Conservation (phyloP, 352 stramenopile genomes). For the Pythium sukuiense region DNA sequence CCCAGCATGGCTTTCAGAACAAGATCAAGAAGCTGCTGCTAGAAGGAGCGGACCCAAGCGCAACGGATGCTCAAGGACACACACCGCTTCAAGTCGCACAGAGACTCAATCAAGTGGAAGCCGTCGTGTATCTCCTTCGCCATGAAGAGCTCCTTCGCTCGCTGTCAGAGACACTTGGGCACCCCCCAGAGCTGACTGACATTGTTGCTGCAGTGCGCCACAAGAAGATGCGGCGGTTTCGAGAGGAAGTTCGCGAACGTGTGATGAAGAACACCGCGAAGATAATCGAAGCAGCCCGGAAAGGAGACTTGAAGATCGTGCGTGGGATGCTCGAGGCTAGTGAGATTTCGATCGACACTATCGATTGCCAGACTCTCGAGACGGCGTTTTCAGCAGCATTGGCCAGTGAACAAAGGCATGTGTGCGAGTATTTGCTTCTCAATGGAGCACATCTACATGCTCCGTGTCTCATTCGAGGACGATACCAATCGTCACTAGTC, state of each 20-base stretch:
- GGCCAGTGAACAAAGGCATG: background rate
- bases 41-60: background rate
- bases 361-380: background rate
- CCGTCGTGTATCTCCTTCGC: background rate
- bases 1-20: background rate
- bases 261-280: background rate
- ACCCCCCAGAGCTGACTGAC: background rate
- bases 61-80: background rate
- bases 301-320: background rate
- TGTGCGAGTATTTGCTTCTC: background rate
- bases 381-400: background rate
- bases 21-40: background rate
- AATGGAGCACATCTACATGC: background rate
- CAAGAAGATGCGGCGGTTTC: background rate
- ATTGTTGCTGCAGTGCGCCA: background rate
- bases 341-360: background rate
- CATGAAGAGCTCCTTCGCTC: background rate
- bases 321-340: background rate
- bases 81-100: background rate
- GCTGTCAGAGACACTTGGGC: background rate
- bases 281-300: background rate
- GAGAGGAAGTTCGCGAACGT: background rate
- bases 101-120: background rate
- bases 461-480: background rate
- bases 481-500: background rate